phyloP scores from a whole-genome alignment of 2,329 filamentous ascomycete species.

The Fusarium sp. region DNA sequence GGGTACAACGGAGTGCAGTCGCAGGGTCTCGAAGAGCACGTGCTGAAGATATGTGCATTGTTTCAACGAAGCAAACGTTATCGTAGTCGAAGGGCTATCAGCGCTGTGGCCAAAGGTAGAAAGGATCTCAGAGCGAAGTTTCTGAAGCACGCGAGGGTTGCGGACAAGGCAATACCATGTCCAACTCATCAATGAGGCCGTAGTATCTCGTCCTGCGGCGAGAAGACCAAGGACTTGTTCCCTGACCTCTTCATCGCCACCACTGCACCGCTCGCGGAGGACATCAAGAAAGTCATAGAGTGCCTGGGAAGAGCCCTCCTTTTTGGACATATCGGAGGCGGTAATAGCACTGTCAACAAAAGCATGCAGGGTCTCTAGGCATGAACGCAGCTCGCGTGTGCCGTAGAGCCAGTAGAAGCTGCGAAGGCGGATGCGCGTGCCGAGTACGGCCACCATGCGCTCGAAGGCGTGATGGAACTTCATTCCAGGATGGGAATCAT shows the following conservation, averaged over 20 bases:
- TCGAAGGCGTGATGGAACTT: neutral
- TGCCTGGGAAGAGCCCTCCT: neutral
- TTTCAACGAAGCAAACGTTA: neutral
- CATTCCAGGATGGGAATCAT: neutral
- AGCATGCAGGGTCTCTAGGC: neutral
- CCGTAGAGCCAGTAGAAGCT: conserved; percentile 4
- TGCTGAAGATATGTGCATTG: conserved; percentile 1
- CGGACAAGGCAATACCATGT: neutral
- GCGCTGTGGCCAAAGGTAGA: neutral
- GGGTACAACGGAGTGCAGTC: neutral
- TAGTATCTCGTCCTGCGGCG: neutral
- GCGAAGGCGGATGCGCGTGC: neutral
- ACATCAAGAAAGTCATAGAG: neutral
- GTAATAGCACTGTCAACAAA: neutral
- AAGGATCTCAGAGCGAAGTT: neutral
- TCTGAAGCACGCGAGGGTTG: neutral
- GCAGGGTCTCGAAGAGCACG: neutral
- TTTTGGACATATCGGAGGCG: neutral
- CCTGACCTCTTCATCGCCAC: neutral
- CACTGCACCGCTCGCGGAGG: neutral
- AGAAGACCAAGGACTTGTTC: neutral
- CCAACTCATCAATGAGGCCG: neutral
- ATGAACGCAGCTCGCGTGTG: neutral
- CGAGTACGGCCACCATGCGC: neutral
- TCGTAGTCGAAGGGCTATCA: neutral